Percentiles rank a stretch among this genome's conserved stretches.
Conservation (phyloP, 306 rosid species). For the Lathyrus oleraceus region DNA sequence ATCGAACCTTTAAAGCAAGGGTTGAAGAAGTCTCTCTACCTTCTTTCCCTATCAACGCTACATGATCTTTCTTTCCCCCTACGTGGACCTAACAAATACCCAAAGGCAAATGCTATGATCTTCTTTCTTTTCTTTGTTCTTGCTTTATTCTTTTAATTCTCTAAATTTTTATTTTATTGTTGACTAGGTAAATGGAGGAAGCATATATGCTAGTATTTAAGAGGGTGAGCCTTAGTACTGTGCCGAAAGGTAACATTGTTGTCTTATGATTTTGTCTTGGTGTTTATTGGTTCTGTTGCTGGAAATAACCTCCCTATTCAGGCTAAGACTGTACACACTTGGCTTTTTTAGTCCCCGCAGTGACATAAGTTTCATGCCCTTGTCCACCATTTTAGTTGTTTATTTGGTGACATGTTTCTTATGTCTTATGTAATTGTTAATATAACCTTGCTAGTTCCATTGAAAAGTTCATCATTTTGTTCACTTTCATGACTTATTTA, state of each 20-base stretch:
- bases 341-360: background rate
- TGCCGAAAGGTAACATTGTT: background rate
- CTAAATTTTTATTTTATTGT: too few species aligned
- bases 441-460: conserved; percentile 27
- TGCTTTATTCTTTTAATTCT: too few species aligned
- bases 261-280: conserved; percentile 25
- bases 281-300: conserved; percentile 11
- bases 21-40: too few species aligned
- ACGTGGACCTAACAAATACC: too few species aligned
- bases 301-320: conserved; percentile 14
- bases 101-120: too few species aligned
- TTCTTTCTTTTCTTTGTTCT: too few species aligned
- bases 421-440: conserved; percentile 5
- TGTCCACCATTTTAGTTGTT: background rate
- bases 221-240: conserved; percentile 7
- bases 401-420: conserved; percentile 24
- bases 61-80: too few species aligned
- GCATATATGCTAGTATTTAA: background rate
- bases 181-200: too few species aligned
- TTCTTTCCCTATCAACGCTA: too few species aligned
- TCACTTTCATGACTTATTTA: conserved; percentile 12
- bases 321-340: background rate
- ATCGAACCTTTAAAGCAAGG: too few species aligned
- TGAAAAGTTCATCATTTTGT: conserved; percentile 16
- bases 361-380: conserved; percentile 14